Evolutionary conservation across 495 filamentous ascomycete species (phyloP), one percentile per base, ranked within the genome.

Genomic region (Trypethelium eluteriae): DNA sequence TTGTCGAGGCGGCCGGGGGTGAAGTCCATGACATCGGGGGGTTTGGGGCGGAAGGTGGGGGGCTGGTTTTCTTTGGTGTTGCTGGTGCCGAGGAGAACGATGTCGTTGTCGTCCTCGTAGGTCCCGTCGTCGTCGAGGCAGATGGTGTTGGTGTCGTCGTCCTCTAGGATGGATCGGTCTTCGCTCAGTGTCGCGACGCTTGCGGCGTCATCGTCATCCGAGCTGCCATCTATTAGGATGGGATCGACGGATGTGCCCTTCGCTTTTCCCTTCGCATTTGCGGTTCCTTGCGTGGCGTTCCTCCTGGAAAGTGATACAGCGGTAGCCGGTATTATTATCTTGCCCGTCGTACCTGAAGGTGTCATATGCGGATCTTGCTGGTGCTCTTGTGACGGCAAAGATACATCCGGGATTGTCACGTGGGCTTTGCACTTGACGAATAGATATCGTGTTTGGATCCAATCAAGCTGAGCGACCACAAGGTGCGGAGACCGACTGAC

Each of bases 401-500:
- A 70, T 39, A 77, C 74, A 49, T 63, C 49, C 25, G n/a, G 36
- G 59, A 63, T 50, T 53, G 63, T 39, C 9, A 65, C 39, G 35
- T 38, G 12, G 32, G 62, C 38, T 25, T 70, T 68, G 70, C 75
- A 76, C 70, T 81, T 70, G 64, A 95, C 85, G 69, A 96, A 92
- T 2, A 98, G 80, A 75, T 96, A 98, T 66, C 93, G 82, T 34
- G 90, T 89, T 72, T 96, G 93, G 67, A 95, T 93, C 93, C 93
- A 98, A 69, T 95, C 88, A 14, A 88, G 77, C 41, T 91, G 81
- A 3, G 81, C 74, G 2, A 98, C 88, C 16, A 96, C 93, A 39
- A 89, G 86, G 74, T 87, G 83, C 0, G 87, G 88, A 0, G 1
- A 67, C 2, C 12, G 67, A 56, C 76, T 80, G 34, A 81, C 73